phyloP scores from a whole-genome alignment of 2,329 filamentous ascomycete species.

The Venturiaceae sp. region DNA sequence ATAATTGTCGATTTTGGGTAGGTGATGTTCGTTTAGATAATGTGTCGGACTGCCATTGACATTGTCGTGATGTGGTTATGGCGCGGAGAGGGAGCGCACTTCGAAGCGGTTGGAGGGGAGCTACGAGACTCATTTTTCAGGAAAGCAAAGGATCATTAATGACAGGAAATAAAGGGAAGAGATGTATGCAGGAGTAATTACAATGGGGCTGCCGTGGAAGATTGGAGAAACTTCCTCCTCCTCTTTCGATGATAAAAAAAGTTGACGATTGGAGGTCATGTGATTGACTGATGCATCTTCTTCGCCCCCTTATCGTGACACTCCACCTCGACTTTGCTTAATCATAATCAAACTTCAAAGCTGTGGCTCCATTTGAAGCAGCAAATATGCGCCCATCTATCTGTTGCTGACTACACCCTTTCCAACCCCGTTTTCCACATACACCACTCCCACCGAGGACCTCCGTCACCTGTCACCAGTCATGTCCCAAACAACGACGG shows the following conservation, averaged over 20 bases:
- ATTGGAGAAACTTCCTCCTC: background rate
- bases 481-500: no score
- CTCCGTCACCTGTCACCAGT: no score
- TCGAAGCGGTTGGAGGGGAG: conserved; percentile 22
- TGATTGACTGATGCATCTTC: background rate
- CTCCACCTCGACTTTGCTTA: no score
- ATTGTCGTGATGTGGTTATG: conserved; percentile 19
- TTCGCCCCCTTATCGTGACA: no score
- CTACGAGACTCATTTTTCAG: conserved; percentile 23
- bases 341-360: no score
- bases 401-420: no score
- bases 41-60: conserved; percentile 14
- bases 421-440: no score
- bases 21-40: conserved; percentile 6
- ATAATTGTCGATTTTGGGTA: background rate
- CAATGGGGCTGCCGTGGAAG: background rate
- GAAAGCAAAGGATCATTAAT: background rate
- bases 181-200: background rate
- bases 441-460: no score
- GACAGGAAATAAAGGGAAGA: background rate
- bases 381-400: no score
- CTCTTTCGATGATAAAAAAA: conserved; percentile 1
- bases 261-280: background rate
- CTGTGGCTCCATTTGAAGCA: no score
- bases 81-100: conserved; percentile 22